Base-by-base conservation (phyloP, 2,329 filamentous ascomycete species). In the Alternaria ethzedia region DNA sequence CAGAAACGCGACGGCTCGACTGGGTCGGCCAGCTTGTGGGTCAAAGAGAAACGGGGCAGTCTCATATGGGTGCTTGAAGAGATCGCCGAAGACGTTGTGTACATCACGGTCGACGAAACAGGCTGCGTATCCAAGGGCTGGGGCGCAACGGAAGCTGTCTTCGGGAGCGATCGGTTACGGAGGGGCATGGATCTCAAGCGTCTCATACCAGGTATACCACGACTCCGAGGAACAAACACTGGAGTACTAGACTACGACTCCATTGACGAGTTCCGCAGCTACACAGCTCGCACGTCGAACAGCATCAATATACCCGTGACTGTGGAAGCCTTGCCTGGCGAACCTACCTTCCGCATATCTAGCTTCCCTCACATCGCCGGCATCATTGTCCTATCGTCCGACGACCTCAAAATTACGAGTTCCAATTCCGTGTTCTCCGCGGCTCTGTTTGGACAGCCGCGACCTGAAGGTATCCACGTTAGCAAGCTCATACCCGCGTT, bases 51-150 rank as follows among this genome's bases (percentile, higher is more conserved):
- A 81, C 88, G 91, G 52, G 90, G 93, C 56, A 94, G 95, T 10
- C 82, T 99, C 63, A 98, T 99, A 64, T 99, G 96, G 96, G 96
- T 99, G 9, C 82, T 99, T 3, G 96, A 99, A 79, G 96, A 99
- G 81, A 98, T 99, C 64, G 93, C 95, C 59, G 96, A 99, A 80
- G 94, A 99, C 77, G 90, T 96, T 43, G 94, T 92, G 5, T 87
- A 89, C 64, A 81, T 99, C 46, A 86, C 85, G 11, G 86, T 97
- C 20, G 92, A 96, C 75, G 90, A 94, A 60, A 89, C 93, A 26
- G 94, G 93, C 45, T 86, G 87, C 46, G 87, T 97, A 17, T 86
- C 88, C 26, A 88, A 86, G 55, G 86, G 91, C 41, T 86, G 86
- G 3, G 95, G 95, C n/a, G 87, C 91, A n/a, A 87, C 88, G n/a